Evolutionary conservation across 805 yeast genomes (phyloP), one percentile per base, ranked within the genome.

Genomic region (Yarrowia bubula): DNA sequence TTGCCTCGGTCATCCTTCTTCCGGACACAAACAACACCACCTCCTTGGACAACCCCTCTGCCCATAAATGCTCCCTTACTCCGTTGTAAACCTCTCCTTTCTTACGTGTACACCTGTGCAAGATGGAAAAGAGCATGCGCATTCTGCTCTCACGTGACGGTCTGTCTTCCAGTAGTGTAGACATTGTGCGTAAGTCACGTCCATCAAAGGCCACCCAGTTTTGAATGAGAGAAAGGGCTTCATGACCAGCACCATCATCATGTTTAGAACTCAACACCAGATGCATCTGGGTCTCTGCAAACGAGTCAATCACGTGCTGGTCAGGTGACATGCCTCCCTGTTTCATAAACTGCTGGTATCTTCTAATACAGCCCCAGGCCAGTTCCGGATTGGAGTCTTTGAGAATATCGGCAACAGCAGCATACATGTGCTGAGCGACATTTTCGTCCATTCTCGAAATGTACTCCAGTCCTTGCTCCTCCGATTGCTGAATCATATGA

Each of bases 121-220:
- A 22, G 28, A 22, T 22, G 28, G 28, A 3, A 22, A 58, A 44
- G 4, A 43, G n/a, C 64, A 43, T 58, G 4, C 50, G 28, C 35
- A 32, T 22, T 8, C 33, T 17, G 43, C 51, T 58, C 8, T 43
- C 51, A 43, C 51, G 7, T 14, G 43, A 14, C n/a, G 64, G 64
- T 11, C 18, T 14, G n/a, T 8, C 43, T 18, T 9, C 15, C 18
- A 9, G 6, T 2, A 8, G 6, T 0, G 22, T 57, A 1, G 9
- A 22, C 15, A 58, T 22, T 9, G 51, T 43, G 10, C 51, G 51
- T 15, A 58, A 22, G 33, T 58, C 64, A 3, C 11, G 22, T 17
- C 64, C 64, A 35, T 58, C 64, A 11, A 18, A 58, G 4, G 51
- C 51, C 10, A 28, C 51, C 64, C 64, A 58, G 3, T 58, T 42